phyloP scores from a whole-genome alignment of 2,329 filamentous ascomycete species.

The Fusarium austroafricanum region DNA sequence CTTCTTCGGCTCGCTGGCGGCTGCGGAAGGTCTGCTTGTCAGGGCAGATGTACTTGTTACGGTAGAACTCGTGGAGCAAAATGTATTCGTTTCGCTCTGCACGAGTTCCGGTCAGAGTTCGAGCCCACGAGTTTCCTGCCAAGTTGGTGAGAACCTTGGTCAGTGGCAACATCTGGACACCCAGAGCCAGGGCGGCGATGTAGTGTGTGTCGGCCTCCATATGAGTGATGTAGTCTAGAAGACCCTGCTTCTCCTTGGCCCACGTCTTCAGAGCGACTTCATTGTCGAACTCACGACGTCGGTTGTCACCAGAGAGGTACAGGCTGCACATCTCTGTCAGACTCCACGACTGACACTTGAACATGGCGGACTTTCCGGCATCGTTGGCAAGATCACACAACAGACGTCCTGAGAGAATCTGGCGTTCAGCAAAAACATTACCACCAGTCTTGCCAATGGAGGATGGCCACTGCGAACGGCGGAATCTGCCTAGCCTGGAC shows the following conservation, averaged over 20 bases:
- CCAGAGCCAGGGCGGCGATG: constrained; percentile 88
- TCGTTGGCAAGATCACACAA: constrained; percentile 96
- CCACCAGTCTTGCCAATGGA: constrained; percentile 87
- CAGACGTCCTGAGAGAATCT: constrained; percentile 87
- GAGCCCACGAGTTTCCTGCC: constrained; percentile 97
- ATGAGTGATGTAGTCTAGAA: constrained; percentile 94
- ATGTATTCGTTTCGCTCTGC: constrained; percentile 99
- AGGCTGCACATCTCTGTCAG: constrained; percentile 97
- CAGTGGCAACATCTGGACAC: constrained; percentile 90
- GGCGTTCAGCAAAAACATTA: constrained; percentile 92
- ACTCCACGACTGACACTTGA: constrained; percentile 97
- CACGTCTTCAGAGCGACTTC: constrained; percentile 88
- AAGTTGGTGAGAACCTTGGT: constrained; percentile 97
- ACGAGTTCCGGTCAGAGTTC: constrained; percentile 93
- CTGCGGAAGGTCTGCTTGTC: constrained; percentile 89
- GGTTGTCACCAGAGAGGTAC: constrained; percentile 79
- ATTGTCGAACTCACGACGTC: constrained; percentile 86
- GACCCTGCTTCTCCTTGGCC: constrained; percentile 79
- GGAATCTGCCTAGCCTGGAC: constrained; percentile 91
- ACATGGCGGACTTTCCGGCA: constrained; percentile 96
- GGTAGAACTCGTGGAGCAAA: constrained; percentile 94
- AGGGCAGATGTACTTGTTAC: constrained; percentile 97
- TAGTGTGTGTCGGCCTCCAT: constrained; percentile 97
- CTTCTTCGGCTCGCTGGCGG: constrained; percentile 78
- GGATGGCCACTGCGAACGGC: constrained; percentile 85